A percentile compares a stretch with the other conserved stretches of the same genome.
These are phyloP conservation scores for Backusella tuberculispora DNA, from an alignment of 192 early-diverging fungal genomes.

Conservation along the genomic window DNA sequence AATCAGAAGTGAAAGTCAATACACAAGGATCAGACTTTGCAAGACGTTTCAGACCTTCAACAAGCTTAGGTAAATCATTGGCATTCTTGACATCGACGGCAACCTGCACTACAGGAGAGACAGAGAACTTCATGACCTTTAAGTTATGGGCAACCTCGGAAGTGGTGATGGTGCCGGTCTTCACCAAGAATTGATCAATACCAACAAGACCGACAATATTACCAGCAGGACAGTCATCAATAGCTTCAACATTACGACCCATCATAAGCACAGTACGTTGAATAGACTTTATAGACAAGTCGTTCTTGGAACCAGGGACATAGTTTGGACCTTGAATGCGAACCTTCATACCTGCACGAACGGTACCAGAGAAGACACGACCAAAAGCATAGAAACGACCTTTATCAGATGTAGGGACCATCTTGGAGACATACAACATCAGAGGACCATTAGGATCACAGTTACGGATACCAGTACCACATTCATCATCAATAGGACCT, in stretches of 20 bases:
- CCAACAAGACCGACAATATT: constrained; percentile 99
- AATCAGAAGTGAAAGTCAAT: constrained; percentile 84
- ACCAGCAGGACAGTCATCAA: constrained; percentile 98
- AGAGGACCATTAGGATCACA: constrained; percentile 95
- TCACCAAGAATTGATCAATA: constrained; percentile 98
- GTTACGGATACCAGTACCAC: constrained; percentile 80
- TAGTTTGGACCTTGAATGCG: constrained; percentile 98
- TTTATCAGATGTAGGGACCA: constrained; percentile 98
- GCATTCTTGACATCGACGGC: constrained; percentile 97
- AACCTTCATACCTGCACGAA: constrained; percentile 95
- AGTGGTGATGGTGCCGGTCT: constrained; percentile 98
- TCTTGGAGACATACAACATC: constrained; percentile 99
- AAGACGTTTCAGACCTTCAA: constrained; percentile 99
- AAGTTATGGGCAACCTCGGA: constrained; percentile 93
- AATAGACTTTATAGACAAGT: constrained; percentile 92
- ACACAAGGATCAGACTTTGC: constrained; percentile 99
- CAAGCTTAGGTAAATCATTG: constrained; percentile 97
- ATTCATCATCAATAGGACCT: constrained; percentile 93
- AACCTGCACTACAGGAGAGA: constrained; percentile 95
- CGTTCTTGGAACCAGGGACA: constrained; percentile 83
- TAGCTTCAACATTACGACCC: constrained; percentile 95
- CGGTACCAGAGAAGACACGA: constrained; percentile 99
- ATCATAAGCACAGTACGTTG: constrained; percentile 99
- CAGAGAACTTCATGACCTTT: constrained; percentile 99
- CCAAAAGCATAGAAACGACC: constrained; percentile 99